Base-by-base conservation (phyloP, 305 asterid genomes). In the Fraxinus sp. region DNA sequence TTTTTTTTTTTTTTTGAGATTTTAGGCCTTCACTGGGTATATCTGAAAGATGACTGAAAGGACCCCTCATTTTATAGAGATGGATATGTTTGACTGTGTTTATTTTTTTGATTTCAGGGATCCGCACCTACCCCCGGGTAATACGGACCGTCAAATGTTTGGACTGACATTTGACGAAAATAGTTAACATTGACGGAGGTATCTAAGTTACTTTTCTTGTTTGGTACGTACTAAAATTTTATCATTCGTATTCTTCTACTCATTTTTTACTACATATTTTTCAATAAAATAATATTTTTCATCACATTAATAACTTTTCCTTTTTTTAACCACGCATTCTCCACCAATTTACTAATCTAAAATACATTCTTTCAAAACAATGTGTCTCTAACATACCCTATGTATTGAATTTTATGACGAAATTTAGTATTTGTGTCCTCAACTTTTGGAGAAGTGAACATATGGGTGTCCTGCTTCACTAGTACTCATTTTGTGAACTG, bases 51-150 rank as follows among this genome's bases (percentile, higher is more conserved):
- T 57, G 37, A 68, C 13, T 68, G 37, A 68, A 14, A 68, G 83
- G 80, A 7, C 66, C 74, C 83, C 16, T 68, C 39, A 4, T 28
- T 74, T 80, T 83, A 84, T 82, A 78, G 82, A 16, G 78, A 8
- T 1, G 35, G 37, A 28, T 22, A 68, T 28, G 18, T 11, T 28
- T 28, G 20, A 10, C 18, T 68, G 2, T 28, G 20, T 10, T 9
- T 9, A 4, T 66, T 68, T 68, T 26, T 2, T 22, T 6, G n/a
- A 0, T 26, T 66, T 66, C 74, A 10, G 1, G 1, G 35, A 35
- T 66, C 36, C 74, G 7, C 74, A 4, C 36, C 74, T 26, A 24
- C 18, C 36, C 7, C 44, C 74, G 0, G 5, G 35, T 26, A 28
- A 9, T 4, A 5, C 74, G 74, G 74, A 24, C 74, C 74, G 74